Percentiles rank a stretch among this genome's conserved stretches.
These are phyloP conservation scores for Mycena leptocephala DNA, from an alignment of 768 basidiomycete genomes.

Conservation along the genomic window DNA sequence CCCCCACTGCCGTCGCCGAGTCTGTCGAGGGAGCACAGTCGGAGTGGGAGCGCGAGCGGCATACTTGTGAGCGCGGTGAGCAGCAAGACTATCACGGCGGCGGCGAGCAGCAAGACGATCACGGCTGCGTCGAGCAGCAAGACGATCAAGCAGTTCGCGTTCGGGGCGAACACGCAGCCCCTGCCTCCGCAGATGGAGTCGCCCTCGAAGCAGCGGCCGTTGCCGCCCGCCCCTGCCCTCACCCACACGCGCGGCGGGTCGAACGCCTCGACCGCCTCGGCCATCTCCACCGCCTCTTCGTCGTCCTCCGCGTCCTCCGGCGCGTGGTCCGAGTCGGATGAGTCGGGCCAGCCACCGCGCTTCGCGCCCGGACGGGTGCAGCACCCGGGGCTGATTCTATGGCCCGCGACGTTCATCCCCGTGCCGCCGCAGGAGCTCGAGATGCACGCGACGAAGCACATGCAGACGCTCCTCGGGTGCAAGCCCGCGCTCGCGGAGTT, in stretches of 20 bases:
- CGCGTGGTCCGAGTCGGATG: slow-evolving; percentile 15
- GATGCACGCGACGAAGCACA: slow-evolving; percentile 82
- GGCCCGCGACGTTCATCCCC: slow-evolving; percentile 73
- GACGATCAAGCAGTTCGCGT: slow-evolving; percentile 26
- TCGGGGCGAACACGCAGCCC: background rate
- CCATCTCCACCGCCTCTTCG: background rate
- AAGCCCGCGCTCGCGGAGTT: slow-evolving; percentile 71
- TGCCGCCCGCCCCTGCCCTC: background rate
- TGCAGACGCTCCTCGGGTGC: slow-evolving; percentile 77
- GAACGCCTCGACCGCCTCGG: slow-evolving; percentile 12
- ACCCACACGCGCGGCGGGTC: slow-evolving; percentile 33
- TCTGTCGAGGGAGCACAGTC: background rate
- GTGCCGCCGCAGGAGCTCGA: slow-evolving; percentile 74
- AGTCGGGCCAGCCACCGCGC: background rate
- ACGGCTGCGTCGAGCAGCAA: slow-evolving; percentile 11
- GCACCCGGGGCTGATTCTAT: slow-evolving; percentile 72
- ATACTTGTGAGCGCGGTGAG: slow-evolving; percentile 5
- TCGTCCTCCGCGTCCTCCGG: slow-evolving; percentile 19
- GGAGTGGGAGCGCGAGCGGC: background rate
- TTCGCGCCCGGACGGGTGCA: slow-evolving; percentile 3
- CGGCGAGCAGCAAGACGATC: slow-evolving; percentile 22
- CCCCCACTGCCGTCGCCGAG: slow-evolving; percentile 14
- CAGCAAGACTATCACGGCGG: slow-evolving; percentile 29
- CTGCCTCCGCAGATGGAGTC: background rate
- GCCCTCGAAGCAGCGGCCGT: background rate